Evolutionary conservation across 2,329 filamentous ascomycete genomes (phyloP), one percentile per base, ranked within the genome.

Genomic region (Nothomitra cinnamomea): DNA sequence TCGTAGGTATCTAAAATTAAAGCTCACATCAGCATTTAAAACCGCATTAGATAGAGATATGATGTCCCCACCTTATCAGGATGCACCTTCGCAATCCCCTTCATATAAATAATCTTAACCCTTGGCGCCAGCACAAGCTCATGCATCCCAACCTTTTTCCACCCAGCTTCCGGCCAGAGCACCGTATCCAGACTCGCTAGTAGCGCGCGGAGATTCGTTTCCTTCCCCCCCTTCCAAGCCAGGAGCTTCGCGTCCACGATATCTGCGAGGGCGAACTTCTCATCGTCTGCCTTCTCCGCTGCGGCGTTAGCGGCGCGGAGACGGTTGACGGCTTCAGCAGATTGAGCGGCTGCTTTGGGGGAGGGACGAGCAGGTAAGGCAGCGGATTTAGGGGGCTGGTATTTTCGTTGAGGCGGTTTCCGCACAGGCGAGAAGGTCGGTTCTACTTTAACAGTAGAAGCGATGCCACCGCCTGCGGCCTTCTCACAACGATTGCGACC

Each of bases 21-120:
- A 51, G 24, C 22, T 24, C n/a, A 24, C 45, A 53, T 17, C 24
- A 5, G 19, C 15, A 22, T 7, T n/a, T n/a, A n/a, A n/a, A n/a
- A n/a, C n/a, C n/a, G n/a, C n/a, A n/a, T n/a, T n/a, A n/a, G n/a
- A n/a, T n/a, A n/a, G n/a, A n/a, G n/a, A n/a, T n/a, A n/a, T n/a
- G n/a, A n/a, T 28, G 24, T 60, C 67, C 79, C 69, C 74, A 95
- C 92, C 83, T 98, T 98, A 67, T 98, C 92, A 56, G 92, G 92
- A 75, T 98, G 92, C 60, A 92, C 92, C 75, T 95, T 96, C 10
- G 83, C 87, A 75, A 98, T 96, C 4, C 90, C 92, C 77, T 95
- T 95, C 92, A 98, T 96, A 66, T 98, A 98, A 56, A 85, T 75
- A 58, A 98, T 83, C 78, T 98, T 98, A 66, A 96, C 92, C 74